phyloP scores from a whole-genome alignment of 2,329 filamentous ascomycete genomes.

The Arachnomyces sp. region DNA sequence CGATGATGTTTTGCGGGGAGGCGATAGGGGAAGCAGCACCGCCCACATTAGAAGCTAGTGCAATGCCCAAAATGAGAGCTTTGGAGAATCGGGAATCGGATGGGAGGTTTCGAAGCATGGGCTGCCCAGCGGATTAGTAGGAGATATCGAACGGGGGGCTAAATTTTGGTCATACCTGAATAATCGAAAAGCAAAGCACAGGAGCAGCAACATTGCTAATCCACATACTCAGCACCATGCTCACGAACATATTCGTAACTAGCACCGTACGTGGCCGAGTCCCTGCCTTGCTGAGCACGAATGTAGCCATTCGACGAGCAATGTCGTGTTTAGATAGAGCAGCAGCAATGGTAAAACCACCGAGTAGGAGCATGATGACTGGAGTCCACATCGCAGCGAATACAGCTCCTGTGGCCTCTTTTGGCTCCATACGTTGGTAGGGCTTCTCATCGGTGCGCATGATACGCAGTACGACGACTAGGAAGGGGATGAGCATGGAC shows the following conservation, averaged over 20 bases:
- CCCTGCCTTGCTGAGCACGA: slow-evolving; percentile 91
- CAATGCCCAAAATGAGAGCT: slow-evolving; percentile 89
- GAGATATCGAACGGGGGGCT: not conserved
- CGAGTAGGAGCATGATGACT: slow-evolving; percentile 94
- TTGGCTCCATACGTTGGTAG: slow-evolving; percentile 63
- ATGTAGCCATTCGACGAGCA: slow-evolving; percentile 92
- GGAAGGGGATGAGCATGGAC: slow-evolving; percentile 83
- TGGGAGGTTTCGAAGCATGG: slow-evolving; percentile 86
- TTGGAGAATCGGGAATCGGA: slow-evolving; percentile 89
- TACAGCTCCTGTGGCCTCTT: slow-evolving; percentile 71
- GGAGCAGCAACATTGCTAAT: slow-evolving; percentile 97
- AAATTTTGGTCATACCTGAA: slow-evolving; percentile 55
- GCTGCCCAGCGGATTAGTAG: slow-evolving; percentile 40
- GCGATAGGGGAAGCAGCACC: slow-evolving; percentile 96
- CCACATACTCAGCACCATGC: slow-evolving; percentile 96
- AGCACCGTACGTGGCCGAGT: slow-evolving; percentile 83
- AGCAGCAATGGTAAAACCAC: slow-evolving; percentile 91
- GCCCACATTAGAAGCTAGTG: slow-evolving; percentile 88
- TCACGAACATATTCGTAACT: slow-evolving; percentile 97
- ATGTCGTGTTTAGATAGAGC: slow-evolving; percentile 96
- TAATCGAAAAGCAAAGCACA: slow-evolving; percentile 94
- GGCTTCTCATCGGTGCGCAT: slow-evolving; percentile 68
- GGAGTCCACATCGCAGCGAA: slow-evolving; percentile 98
- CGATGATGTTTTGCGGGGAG: slow-evolving; percentile 94
- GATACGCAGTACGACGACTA: slow-evolving; percentile 78